phyloP scores from a whole-genome alignment of 352 stramenopile species.

The Thalassiosira mediterranea region DNA sequence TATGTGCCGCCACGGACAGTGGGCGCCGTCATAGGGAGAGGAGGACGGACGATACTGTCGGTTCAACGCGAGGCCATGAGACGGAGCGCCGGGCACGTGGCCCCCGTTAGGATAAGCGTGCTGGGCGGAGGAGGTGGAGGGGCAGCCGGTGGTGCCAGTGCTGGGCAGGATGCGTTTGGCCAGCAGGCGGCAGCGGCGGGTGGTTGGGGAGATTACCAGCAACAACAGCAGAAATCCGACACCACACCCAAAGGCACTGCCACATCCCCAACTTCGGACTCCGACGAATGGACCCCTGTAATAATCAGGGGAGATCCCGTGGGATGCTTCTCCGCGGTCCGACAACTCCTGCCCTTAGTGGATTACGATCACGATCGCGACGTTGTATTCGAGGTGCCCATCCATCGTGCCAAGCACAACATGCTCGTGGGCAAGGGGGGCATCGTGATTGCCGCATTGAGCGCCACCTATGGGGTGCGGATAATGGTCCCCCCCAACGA shows the following conservation, averaged over 20 bases:
- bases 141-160: no score
- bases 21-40: conserved; percentile 72
- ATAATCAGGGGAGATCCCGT: conserved; percentile 45
- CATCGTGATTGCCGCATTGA: conserved; percentile 54
- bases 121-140: no score
- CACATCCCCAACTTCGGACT: no score
- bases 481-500: conserved; percentile 74
- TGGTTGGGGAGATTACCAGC: conserved; percentile 42
- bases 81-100: conserved; percentile 29
- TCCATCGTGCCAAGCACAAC: conserved; percentile 60
- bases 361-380: conserved; percentile 31
- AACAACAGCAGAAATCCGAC: conserved; percentile 6
- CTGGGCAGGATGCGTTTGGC: no score
- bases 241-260: neutral
- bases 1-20: conserved; percentile 78
- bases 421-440: conserved; percentile 67
- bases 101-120: conserved; percentile 40
- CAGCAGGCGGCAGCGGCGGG: conserved; percentile 12
- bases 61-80: conserved; percentile 70
- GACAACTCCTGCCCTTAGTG: conserved; percentile 40
- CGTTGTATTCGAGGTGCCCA: conserved; percentile 75
- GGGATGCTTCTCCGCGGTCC: conserved; percentile 35
- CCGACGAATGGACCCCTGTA: conserved; percentile 29
- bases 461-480: conserved; percentile 53
- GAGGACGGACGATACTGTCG: conserved; percentile 66